Evolutionary conservation across 495 filamentous ascomycete genomes (phyloP).

Genomic region (Rhizodiscina lignyota): DNA sequence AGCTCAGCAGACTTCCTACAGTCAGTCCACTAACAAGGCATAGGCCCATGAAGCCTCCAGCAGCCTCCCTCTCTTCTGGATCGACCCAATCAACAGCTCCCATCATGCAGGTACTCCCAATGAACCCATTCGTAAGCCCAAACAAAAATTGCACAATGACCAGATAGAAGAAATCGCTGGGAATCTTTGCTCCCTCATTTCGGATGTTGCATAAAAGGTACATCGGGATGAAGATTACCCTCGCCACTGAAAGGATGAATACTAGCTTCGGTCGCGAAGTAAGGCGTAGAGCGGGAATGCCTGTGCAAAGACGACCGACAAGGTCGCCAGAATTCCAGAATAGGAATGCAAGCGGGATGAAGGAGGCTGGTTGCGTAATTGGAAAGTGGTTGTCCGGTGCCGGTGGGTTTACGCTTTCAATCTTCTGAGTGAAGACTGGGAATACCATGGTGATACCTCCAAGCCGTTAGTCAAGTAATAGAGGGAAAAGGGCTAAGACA

Average conservation of each 20-base stretch:
- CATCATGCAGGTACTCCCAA: constrained; percentile 83
- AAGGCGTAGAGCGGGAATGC: constrained; percentile 43
- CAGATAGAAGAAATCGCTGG: constrained; percentile 78
- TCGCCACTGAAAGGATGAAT: constrained; percentile 43
- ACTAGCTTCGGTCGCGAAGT: constrained; percentile 42
- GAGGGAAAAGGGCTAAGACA: too few species aligned
- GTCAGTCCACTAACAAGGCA: constrained; percentile 72
- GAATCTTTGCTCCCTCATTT: constrained; percentile 47
- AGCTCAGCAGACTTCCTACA: constrained; percentile 77
- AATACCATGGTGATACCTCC: constrained; percentile 88
- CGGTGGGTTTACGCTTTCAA: constrained; percentile 39
- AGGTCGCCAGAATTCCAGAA: constrained; percentile 91
- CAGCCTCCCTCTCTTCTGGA: constrained; percentile 64
- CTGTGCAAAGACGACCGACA: constrained; percentile 51
- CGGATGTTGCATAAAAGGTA: constrained; percentile 80
- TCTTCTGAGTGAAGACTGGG: constrained; percentile 76
- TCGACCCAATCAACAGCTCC: constrained; percentile 63
- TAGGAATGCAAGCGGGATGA: constrained; percentile 81
- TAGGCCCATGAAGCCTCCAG: constrained; percentile 87
- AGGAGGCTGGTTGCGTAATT: constrained; percentile 55
- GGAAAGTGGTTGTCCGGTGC: constrained; percentile 23
- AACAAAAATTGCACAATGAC: constrained; percentile 68
- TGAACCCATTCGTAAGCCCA: constrained; percentile 70
- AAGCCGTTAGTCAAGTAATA: too few species aligned
- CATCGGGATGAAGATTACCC: constrained; percentile 61